Percentiles rank a stretch among this genome's conserved stretches.
Conservation (phyloP, 148 eudicot genomes). For the Dysphania ambrosioides region DNA sequence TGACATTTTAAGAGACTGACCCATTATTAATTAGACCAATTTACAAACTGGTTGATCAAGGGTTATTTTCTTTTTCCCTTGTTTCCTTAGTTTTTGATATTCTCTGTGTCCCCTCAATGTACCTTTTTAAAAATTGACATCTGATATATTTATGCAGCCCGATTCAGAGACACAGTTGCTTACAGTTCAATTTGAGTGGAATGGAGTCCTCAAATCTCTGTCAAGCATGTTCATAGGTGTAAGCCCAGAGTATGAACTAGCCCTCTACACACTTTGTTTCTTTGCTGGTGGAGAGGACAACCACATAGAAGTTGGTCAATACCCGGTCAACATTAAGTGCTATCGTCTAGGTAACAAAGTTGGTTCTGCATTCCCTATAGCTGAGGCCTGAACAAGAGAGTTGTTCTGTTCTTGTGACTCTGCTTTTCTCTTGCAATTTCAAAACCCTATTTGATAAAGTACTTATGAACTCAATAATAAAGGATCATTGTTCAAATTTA, state of each 20-base stretch:
- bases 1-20: too few relatives aligned
- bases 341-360: conserved; percentile 72
- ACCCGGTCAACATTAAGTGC: conserved; percentile 84
- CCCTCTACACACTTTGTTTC: conserved; percentile 88
- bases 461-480: too few relatives aligned
- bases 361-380: conserved; percentile 85
- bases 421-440: too few relatives aligned
- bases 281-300: conserved; percentile 79
- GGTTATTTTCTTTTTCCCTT: neutral
- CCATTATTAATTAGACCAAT: too few relatives aligned
- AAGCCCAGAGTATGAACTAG: conserved; percentile 94
- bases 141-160: conserved; percentile 56
- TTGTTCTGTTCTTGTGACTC: too few relatives aligned
- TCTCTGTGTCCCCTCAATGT: neutral
- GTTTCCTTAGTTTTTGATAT: neutral
- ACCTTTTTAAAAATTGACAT: too few relatives aligned
- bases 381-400: conserved; percentile 40
- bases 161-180: conserved; percentile 84
- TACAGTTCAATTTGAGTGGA: conserved; percentile 93
- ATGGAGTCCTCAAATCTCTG: conserved; percentile 74
- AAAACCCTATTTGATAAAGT: too few relatives aligned
- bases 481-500: too few relatives aligned
- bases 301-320: conserved; percentile 76
- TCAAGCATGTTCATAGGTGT: conserved; percentile 89
- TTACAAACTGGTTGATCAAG: too few relatives aligned